phyloP scores from a whole-genome alignment of 225 moss, liverwort and hornwort genomes.

The Lunularia cruciata region DNA sequence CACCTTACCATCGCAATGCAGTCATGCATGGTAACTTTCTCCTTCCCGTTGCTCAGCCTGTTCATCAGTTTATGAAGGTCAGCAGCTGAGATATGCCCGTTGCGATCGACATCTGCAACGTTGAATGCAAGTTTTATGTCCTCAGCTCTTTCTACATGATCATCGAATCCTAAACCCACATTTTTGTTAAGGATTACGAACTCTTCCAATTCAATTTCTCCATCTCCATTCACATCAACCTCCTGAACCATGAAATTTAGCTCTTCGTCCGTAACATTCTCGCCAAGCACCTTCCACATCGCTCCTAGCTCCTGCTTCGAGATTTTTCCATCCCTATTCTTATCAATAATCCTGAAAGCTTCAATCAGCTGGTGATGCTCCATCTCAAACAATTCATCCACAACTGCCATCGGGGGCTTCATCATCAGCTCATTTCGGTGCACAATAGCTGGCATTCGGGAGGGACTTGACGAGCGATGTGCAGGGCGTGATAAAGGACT shows the following conservation, averaged over 20 bases:
- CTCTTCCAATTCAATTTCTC: constrained; percentile 53
- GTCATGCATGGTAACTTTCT: constrained; percentile 38
- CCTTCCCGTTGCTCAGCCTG: constrained; percentile 48
- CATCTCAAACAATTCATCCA: background rate
- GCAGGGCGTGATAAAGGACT: too few relatives aligned
- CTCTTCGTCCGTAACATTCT: constrained; percentile 42
- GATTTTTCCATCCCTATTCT: constrained; percentile 56
- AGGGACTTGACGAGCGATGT: too few relatives aligned
- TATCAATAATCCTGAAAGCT: constrained; percentile 53
- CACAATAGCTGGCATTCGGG: too few relatives aligned
- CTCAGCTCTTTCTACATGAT: constrained; percentile 1
- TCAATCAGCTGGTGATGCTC: background rate
- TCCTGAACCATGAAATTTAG: constrained; percentile 40
- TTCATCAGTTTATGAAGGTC: constrained; percentile 53
- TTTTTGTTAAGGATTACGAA: constrained; percentile 39
- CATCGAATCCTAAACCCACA: constrained; percentile 20
- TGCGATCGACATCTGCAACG: constrained; percentile 54
- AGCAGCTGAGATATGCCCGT: constrained; percentile 54
- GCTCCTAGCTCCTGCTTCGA: constrained; percentile 43
- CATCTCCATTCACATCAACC: constrained; percentile 63
- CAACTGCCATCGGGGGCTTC: too few relatives aligned
- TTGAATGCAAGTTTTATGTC: constrained; percentile 56
- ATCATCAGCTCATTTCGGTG: too few relatives aligned
- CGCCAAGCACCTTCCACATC: constrained; percentile 46
- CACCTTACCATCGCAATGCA: constrained; percentile 47